Conservation (phyloP, 2,329 filamentous ascomycete species). For the Cylindrodendrum hubeiense region DNA sequence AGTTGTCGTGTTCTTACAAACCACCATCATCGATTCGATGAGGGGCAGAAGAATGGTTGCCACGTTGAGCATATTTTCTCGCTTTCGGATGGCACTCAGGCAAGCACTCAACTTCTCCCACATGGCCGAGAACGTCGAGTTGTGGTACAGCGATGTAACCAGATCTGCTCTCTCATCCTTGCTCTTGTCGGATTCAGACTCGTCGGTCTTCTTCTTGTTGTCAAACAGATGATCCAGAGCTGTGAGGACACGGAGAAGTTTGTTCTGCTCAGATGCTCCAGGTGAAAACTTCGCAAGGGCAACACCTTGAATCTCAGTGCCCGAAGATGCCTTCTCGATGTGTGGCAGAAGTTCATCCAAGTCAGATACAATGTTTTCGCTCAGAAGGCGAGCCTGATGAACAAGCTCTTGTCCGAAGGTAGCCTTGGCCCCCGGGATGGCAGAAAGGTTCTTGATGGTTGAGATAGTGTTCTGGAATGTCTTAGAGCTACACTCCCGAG, state of each 20-base stretch:
- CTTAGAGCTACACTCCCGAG: constrained; percentile 95
- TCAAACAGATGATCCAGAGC: constrained; percentile 97
- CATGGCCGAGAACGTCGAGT: constrained; percentile 87
- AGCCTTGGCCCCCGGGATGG: constrained; percentile 89
- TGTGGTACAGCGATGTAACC: constrained; percentile 89
- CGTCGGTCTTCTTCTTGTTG: constrained; percentile 74
- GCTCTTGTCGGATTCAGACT: constrained; percentile 62
- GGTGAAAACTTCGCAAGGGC: constrained; percentile 96
- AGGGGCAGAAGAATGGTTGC: constrained; percentile 94
- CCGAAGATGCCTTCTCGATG: constrained; percentile 86
- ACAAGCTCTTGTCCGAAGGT: constrained; percentile 95
- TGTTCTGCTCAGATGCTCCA: constrained; percentile 95
- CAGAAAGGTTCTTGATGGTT: constrained; percentile 98
- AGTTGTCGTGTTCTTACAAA: constrained; percentile 96
- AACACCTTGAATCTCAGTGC: constrained; percentile 95
- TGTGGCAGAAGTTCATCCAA: constrained; percentile 87
- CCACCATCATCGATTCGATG: constrained; percentile 98
- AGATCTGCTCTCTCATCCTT: constrained; percentile 83
- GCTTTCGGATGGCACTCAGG: constrained; percentile 86
- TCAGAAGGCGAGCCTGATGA: constrained; percentile 85
- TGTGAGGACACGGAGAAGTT: constrained; percentile 90
- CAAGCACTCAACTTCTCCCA: constrained; percentile 95
- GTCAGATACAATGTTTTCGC: constrained; percentile 86
- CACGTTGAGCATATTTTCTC: constrained; percentile 96
- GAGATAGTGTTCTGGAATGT: constrained; percentile 98